These are phyloP conservation scores for Xylaria flabelliformis DNA, from an alignment of 495 filamentous ascomycete species.

Conservation along the genomic window DNA sequence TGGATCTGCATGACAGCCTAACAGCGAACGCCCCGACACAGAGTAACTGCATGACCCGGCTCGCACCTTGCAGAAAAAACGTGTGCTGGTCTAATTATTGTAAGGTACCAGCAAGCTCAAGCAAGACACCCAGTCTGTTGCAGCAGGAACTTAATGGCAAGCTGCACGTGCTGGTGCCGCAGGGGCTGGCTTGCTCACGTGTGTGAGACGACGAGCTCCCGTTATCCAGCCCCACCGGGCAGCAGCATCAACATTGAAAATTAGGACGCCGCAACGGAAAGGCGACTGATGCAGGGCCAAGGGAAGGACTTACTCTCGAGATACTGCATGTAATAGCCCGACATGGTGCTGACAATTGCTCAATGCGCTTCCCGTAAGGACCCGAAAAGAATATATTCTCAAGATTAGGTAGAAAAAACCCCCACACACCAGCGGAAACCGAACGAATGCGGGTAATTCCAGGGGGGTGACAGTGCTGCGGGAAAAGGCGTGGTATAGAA, in stretches of 20 bases:
- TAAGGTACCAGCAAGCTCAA: constrained; percentile 27
- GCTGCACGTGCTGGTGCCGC: constrained; percentile 40
- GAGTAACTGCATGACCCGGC: constrained; percentile 32
- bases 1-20: constrained; percentile 57
- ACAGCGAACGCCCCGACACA: constrained; percentile 42
- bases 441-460: constrained; percentile 39
- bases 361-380: constrained; percentile 23
- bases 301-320: constrained; percentile 62
- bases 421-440: constrained; percentile 36
- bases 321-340: constrained; percentile 69
- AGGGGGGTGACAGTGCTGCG: constrained; percentile 31
- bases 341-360: constrained; percentile 52
- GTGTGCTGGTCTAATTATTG: constrained; percentile 33
- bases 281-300: constrained; percentile 14
- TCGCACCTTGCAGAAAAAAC: constrained; percentile 36
- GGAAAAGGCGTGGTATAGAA: constrained; percentile 31
- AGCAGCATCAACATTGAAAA: constrained; percentile 36
- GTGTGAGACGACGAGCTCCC: constrained; percentile 44
- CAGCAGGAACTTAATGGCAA: constrained; percentile 30
- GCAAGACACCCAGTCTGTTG: constrained; percentile 24
- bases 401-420: constrained; percentile 37
- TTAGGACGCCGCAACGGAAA: constrained; percentile 7
- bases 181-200: constrained; percentile 40
- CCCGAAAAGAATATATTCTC: constrained; percentile 29
- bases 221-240: constrained; percentile 39